Conservation (phyloP, 345 rosid genomes). For the Eucalyptus pauciflora region DNA sequence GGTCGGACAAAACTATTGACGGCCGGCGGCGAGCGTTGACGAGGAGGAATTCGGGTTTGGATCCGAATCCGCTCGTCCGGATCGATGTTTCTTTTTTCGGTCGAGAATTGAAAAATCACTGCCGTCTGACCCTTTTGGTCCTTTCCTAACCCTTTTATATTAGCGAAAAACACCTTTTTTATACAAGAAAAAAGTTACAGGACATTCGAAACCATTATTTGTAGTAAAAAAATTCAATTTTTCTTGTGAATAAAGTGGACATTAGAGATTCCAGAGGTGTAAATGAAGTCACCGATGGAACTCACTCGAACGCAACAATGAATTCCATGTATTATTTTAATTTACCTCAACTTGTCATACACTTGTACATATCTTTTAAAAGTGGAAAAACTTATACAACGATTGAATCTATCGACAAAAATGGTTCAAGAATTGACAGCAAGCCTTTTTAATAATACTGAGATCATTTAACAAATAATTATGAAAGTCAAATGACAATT, state of each 20-base stretch:
- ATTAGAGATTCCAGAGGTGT: background rate
- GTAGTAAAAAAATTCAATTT: background rate
- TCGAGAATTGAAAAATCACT: background rate
- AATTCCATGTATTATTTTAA: background rate
- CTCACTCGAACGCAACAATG: background rate
- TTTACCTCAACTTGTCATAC: background rate
- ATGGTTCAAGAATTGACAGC: background rate
- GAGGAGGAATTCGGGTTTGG: background rate
- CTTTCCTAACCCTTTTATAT: background rate
- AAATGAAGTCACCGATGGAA: background rate
- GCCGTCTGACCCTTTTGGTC: background rate
- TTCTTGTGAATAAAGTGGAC: background rate
- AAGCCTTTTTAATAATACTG: background rate
- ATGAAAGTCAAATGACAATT: background rate
- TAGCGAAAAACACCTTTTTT: background rate
- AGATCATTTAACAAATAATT: background rate
- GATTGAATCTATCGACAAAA: background rate
- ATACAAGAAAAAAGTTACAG: background rate
- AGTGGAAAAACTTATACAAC: background rate
- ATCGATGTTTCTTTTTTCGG: background rate
- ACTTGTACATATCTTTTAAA: fast-evolving
- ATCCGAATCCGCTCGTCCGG: background rate
- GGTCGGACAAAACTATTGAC: background rate
- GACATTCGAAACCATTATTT: background rate
- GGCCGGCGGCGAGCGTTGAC: background rate